Evolutionary conservation across 257 asterid species (phyloP).

Genomic region (Solanum appendiculatum): DNA sequence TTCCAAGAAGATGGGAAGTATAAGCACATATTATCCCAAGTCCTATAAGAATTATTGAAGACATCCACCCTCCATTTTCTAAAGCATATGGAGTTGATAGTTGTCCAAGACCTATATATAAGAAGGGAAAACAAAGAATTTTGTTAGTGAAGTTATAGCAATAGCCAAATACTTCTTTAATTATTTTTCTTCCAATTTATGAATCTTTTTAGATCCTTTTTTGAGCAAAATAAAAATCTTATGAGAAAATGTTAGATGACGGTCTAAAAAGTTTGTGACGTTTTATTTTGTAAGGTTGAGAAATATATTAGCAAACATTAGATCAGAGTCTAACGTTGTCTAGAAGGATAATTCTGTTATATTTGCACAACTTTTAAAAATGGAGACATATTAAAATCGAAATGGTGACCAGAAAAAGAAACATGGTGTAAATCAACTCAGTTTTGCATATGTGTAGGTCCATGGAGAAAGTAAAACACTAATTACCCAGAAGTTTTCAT

Average conservation of each 20-base stretch:
- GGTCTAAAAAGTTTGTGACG: not conserved
- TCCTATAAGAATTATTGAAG: slow-evolving; percentile 47
- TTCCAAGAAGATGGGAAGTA: slow-evolving; percentile 44
- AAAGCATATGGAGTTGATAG: slow-evolving; percentile 69
- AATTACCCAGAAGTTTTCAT: too few relatives aligned
- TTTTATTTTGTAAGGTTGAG: not conserved
- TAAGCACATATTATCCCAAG: slow-evolving; percentile 44
- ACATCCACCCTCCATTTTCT: slow-evolving; percentile 65
- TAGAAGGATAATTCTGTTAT: not conserved
- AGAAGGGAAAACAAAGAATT: not conserved
- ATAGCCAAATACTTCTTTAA: not conserved
- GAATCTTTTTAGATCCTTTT: not conserved
- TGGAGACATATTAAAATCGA: not conserved
- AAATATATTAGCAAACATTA: too few relatives aligned
- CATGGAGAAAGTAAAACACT: not conserved
- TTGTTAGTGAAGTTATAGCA: not conserved
- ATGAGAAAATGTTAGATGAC: not conserved
- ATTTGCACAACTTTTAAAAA: not conserved
- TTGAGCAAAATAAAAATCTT: not conserved
- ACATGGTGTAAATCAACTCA: not conserved
- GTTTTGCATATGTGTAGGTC: not conserved
- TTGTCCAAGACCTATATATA: slow-evolving; percentile 57
- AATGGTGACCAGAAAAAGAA: not conserved
- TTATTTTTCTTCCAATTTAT: not conserved
- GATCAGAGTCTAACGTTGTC: not conserved